These are phyloP conservation scores for Capniomyces stellatus DNA, from an alignment of 371 early-diverging fungal genomes.

Conservation along the genomic window DNA sequence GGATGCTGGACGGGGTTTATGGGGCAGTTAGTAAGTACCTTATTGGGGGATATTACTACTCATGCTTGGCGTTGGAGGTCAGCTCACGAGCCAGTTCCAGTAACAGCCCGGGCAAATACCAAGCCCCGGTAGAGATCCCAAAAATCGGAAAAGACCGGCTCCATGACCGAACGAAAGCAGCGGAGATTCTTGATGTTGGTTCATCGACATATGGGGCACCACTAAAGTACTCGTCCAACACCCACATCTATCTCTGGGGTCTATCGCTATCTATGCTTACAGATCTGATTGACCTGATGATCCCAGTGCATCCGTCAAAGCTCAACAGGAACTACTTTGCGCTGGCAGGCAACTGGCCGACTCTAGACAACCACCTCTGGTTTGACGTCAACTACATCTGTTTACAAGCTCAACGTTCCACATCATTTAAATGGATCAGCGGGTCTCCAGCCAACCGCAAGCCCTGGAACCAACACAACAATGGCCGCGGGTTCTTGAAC, in stretches of 20 bases:
- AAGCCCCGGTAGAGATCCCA: not conserved
- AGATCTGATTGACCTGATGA: conserved; percentile 12
- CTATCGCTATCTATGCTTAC: conserved; percentile 13
- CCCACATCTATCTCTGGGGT: conserved; percentile 22
- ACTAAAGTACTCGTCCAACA: conserved; percentile 7
- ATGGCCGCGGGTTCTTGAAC: not conserved
- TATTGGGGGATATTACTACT: not conserved
- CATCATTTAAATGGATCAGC: not conserved
- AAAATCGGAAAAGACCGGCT: not conserved
- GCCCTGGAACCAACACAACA: not conserved
- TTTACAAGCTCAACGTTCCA: not conserved
- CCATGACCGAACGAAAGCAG: too few relatives aligned
- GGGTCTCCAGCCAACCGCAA: not conserved
- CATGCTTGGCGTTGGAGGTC: not conserved
- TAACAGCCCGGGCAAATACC: not conserved
- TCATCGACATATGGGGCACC: not conserved
- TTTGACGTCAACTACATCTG: not conserved
- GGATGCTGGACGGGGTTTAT: too few relatives aligned
- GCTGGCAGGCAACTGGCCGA: not conserved
- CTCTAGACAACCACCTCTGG: not conserved
- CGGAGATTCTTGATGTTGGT: not conserved
- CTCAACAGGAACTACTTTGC: not conserved
- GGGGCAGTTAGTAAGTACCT: too few relatives aligned
- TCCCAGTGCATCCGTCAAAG: conserved; percentile 8
- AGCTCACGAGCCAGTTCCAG: not conserved